These are phyloP conservation scores for Jaltomata sinuosa DNA, from an alignment of 257 asterid species.

Conservation along the genomic window DNA sequence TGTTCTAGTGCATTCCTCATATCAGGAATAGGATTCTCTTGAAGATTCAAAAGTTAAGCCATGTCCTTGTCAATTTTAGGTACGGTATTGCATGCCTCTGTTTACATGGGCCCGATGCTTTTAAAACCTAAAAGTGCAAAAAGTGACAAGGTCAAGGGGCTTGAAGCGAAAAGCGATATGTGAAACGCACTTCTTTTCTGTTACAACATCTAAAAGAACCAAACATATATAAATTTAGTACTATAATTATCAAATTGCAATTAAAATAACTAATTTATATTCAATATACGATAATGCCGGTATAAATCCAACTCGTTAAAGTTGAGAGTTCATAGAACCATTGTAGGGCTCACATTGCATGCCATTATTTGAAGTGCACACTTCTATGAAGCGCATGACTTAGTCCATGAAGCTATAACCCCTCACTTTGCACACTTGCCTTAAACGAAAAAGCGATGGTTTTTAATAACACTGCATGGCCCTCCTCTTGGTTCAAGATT, in stretches of 20 bases:
- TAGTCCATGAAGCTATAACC: neutral
- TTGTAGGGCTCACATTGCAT: too few species aligned
- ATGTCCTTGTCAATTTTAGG: neutral
- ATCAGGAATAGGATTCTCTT: neutral
- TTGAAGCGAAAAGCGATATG: neutral
- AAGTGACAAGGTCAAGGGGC: neutral
- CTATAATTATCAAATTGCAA: neutral
- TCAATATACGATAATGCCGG: neutral
- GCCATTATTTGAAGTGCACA: too few species aligned
- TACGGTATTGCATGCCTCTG: neutral
- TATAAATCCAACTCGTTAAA: neutral
- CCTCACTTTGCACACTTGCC: neutral
- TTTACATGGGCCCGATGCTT: neutral
- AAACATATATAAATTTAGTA: neutral
- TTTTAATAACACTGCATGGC: neutral
- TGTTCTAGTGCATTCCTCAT: neutral
- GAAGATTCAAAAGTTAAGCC: neutral
- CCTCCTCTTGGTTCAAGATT: neutral
- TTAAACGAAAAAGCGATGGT: neutral
- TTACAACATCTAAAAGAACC: neutral
- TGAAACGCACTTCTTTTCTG: neutral
- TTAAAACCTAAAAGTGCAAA: neutral
- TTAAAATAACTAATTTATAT: neutral
- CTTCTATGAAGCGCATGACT: too few species aligned
- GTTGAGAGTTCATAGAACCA: neutral